Percentiles rank a stretch among this genome's conserved stretches.
phyloP scores from a whole-genome alignment of 257 asterid genomes.

The Oldenlandia corymbosa region DNA sequence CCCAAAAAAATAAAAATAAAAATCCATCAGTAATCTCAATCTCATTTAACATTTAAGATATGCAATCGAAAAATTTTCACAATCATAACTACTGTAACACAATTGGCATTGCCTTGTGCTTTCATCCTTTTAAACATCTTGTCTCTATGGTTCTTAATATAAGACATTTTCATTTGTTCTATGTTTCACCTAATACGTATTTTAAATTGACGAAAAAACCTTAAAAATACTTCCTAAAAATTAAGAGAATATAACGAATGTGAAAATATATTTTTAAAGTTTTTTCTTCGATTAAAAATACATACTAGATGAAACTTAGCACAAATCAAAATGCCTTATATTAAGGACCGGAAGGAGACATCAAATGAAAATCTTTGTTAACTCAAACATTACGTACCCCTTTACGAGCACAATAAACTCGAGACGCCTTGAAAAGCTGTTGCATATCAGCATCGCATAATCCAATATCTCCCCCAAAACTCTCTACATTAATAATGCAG shows the following conservation, averaged over 20 bases:
- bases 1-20: too few species aligned
- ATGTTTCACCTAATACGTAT: too few species aligned
- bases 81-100: not conserved
- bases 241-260: too few species aligned
- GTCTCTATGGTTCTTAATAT: too few species aligned
- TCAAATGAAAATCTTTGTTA: not conserved
- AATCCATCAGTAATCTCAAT: slow-evolving; percentile 3
- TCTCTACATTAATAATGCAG: slow-evolving; percentile 23
- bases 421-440: slow-evolving; percentile 37
- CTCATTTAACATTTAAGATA: not conserved
- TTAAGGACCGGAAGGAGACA: too few species aligned
- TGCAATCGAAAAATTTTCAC: not conserved
- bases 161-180: too few species aligned
- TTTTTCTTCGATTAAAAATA: too few species aligned
- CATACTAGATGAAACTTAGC: too few species aligned
- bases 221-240: too few species aligned
- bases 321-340: too few species aligned
- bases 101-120: not conserved
- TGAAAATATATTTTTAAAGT: too few species aligned
- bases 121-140: not conserved
- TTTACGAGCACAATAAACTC: slow-evolving; percentile 59
- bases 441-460: slow-evolving; percentile 20
- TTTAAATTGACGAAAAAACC: too few species aligned
- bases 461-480: slow-evolving; percentile 25
- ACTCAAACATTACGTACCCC: slow-evolving; percentile 34